Evolutionary conservation across 192 early-diverging fungal species (phyloP).

Genomic region (Entrophospora sp.): DNA sequence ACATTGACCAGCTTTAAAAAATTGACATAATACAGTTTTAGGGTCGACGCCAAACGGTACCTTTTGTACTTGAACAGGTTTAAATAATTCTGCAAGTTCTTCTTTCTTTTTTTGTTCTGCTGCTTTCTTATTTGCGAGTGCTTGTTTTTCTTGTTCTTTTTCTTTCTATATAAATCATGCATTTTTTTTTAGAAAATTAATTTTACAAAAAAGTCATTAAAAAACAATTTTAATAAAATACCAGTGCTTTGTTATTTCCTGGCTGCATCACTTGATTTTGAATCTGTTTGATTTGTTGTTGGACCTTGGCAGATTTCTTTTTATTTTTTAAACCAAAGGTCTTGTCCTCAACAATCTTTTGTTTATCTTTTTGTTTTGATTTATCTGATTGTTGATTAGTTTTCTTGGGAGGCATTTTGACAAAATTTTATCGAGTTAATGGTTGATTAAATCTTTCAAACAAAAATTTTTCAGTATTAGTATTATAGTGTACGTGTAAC

Average conservation of each 20-base stretch:
- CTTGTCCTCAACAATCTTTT: constrained; percentile 88
- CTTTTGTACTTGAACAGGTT: constrained; percentile 79
- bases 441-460: too few relatives aligned
- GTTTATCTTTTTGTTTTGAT: constrained; percentile 56
- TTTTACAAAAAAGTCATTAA: not conserved
- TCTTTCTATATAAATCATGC: constrained; percentile 38
- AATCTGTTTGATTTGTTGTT: constrained; percentile 85
- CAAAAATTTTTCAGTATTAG: not conserved
- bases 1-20: constrained; percentile 88
- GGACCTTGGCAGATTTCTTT: constrained; percentile 90
- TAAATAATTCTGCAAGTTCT: constrained; percentile 86
- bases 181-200: not conserved
- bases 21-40: constrained; percentile 86
- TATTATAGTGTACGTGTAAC: not conserved
- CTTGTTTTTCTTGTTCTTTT: constrained; percentile 57
- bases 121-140: constrained; percentile 56
- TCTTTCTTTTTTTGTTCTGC: constrained; percentile 82
- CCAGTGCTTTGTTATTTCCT: constrained; percentile 45
- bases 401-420: constrained; percentile 74
- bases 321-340: constrained; percentile 99
- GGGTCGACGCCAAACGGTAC: constrained; percentile 98
- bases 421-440: not conserved
- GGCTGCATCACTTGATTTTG: constrained; percentile 65
- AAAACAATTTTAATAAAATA: not conserved
- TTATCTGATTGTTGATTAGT: constrained; percentile 46